Evolutionary conservation across 257 asterid genomes (phyloP).

Genomic region (Przewalskia tangutica): DNA sequence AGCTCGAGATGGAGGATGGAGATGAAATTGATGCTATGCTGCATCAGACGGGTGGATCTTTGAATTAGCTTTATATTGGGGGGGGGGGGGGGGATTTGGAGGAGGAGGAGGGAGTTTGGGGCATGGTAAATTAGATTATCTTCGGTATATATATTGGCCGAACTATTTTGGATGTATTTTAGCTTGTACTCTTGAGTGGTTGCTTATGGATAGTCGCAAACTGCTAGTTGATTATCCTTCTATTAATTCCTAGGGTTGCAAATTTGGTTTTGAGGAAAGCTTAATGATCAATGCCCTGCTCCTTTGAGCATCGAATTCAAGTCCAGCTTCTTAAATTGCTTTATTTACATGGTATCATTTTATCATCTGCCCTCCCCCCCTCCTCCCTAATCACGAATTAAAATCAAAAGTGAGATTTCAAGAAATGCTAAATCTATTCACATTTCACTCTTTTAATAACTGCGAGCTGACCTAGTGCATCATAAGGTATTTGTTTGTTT

Average conservation of each 20-base stretch:
- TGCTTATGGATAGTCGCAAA: too few relatives aligned
- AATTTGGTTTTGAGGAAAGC: background rate
- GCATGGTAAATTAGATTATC: background rate
- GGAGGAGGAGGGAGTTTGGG: too few relatives aligned
- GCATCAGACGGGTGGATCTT: slow-evolving; percentile 19
- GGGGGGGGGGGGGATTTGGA: too few relatives aligned
- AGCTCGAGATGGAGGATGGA: slow-evolving; percentile 33
- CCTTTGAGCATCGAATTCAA: too few relatives aligned
- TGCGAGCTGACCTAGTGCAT: background rate
- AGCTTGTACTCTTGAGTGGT: background rate
- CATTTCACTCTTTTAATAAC: background rate
- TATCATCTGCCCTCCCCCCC: too few relatives aligned
- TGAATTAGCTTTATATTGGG: too few relatives aligned
- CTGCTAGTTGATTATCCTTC: background rate
- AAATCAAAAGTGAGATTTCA: background rate
- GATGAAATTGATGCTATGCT: slow-evolving; percentile 37
- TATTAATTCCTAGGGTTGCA: background rate
- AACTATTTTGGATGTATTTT: background rate
- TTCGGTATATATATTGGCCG: background rate
- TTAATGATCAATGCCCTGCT: background rate
- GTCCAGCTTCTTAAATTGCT: background rate
- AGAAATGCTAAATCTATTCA: background rate
- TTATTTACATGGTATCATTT: background rate
- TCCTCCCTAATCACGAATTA: background rate
- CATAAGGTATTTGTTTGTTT: background rate